Base-by-base conservation (phyloP, 1,284 basidiomycete genomes). In the Moesziomyces antarcticus region DNA sequence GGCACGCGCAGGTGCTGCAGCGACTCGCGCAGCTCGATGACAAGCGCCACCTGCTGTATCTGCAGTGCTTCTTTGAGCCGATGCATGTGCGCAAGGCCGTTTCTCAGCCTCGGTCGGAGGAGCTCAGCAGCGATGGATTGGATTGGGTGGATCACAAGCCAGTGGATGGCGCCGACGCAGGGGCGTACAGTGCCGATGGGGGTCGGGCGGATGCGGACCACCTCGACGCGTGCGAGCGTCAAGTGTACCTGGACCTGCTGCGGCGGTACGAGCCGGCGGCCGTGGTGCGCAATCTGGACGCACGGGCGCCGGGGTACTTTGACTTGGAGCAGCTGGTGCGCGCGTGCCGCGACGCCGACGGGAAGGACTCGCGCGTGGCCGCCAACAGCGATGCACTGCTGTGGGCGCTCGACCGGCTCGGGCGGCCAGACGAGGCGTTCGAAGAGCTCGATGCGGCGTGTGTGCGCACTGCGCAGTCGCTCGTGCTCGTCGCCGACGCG, bases 331-430 rank as follows among this genome's bases (percentile, higher is more conserved):
- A 88, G 11, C 87, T 91, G 5, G 85, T 90, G 1, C 85, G 85
- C 9, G 88, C 89, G 5, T 94, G 92, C 77, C 91, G 94, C 82
- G 85, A 42, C 7, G 22, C 40, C 14, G 57, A 57, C 1, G 63
- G 55, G 5, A 56, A 55, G 21, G 60, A 66, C 33, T 55, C 64
- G 1, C 51, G 70, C n/a, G 70, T 60, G 30, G 56, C 61, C 27
- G 86, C 87, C 37, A 89, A 90, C 7, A 91, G 89, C 74, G 90
- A 93, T 64, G 93, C 91, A 3, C 89, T 92, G 22, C 86, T 98
- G 3, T 98, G 95, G 95, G 88, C 90, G 1, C 85, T 91, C 50
- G 89, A 94, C 78, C 88, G 88, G 66, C 86, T 86, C 24, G 92
- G 91, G 0, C 86, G 89, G 50, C 88, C 91, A 2, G 85, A 86